Percentiles rank a stretch among this genome's conserved stretches.
Conservation (phyloP, 208 protist genomes). For the Leishmania turanica region DNA sequence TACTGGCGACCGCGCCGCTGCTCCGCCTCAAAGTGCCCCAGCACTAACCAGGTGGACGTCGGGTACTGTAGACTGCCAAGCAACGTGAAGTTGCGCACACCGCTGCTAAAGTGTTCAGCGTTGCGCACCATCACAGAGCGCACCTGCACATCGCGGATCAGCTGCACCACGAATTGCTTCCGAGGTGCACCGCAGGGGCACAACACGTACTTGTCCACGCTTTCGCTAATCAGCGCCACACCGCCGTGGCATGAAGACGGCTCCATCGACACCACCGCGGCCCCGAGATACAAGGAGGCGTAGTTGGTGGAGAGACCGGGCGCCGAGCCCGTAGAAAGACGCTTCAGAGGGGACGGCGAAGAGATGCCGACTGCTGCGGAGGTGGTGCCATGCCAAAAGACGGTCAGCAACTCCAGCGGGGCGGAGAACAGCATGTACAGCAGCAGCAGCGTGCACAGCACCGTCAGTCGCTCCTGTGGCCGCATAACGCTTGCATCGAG, state of each 20-base stretch:
- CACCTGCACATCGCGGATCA: conserved; percentile 20
- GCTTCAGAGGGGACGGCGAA: neutral
- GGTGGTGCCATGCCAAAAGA: neutral
- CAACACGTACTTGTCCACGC: conserved; percentile 14
- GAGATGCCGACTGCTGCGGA: neutral
- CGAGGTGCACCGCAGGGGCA: conserved; percentile 14
- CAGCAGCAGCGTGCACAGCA: conserved; percentile 14
- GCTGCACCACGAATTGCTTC: conserved; percentile 17
- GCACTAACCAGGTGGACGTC: conserved; percentile 14
- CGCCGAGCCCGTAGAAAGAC: neutral
- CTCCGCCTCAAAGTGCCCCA: conserved; percentile 13
- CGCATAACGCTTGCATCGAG: conserved; percentile 4
- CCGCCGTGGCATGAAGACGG: conserved; percentile 18
- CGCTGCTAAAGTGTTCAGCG: conserved; percentile 19
- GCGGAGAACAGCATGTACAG: conserved; percentile 11
- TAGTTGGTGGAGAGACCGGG: conserved; percentile 11
- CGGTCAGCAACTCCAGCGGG: neutral
- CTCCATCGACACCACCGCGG: conserved; percentile 12
- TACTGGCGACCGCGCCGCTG: conserved; percentile 12
- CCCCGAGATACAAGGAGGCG: conserved; percentile 10
- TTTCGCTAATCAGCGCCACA: conserved; percentile 14
- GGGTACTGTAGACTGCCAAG: conserved; percentile 18
- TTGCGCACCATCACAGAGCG: conserved; percentile 20
- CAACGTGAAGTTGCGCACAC: conserved; percentile 24
- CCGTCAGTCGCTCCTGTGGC: conserved; percentile 8